Conservation (phyloP, 257 asterid genomes). For the Solanum commersonii region DNA sequence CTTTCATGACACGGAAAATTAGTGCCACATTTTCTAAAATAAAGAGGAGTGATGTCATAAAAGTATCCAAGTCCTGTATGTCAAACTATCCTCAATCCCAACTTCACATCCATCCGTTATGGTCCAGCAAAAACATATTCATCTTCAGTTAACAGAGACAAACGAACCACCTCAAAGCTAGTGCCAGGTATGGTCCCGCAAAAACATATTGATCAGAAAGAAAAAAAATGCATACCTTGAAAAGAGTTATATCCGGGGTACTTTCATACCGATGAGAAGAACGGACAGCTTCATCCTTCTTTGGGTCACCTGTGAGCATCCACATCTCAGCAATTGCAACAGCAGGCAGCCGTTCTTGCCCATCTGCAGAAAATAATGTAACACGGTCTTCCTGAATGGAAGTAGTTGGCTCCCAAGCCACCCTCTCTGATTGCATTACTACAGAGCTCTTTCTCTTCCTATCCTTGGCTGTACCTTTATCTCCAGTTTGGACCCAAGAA, state of each 20-base stretch:
- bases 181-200: neutral
- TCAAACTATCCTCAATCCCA: neutral
- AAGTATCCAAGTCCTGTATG: neutral
- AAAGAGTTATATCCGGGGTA: constrained; percentile 84
- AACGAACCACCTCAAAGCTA: neutral
- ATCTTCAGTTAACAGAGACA: neutral
- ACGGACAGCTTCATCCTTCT: constrained; percentile 88
- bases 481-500: constrained; percentile 91
- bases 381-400: constrained; percentile 88
- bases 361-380: constrained; percentile 60
- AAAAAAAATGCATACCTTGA: constrained; percentile 58
- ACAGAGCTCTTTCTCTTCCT: constrained; percentile 97
- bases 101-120: neutral
- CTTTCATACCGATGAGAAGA: constrained; percentile 90
- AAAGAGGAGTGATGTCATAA: neutral
- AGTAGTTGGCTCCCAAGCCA: constrained; percentile 87
- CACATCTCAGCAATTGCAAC: constrained; percentile 87
- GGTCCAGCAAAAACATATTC: neutral
- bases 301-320: constrained; percentile 87
- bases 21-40: neutral
- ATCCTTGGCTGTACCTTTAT: constrained; percentile 67
- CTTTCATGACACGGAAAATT: neutral
- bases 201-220: neutral
- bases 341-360: constrained; percentile 91
- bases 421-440: constrained; percentile 71